Percentiles rank a stretch among this genome's conserved stretches.
Evolutionary conservation across 495 filamentous ascomycete species (phyloP).

Genomic region (Haplographium delicatum): DNA sequence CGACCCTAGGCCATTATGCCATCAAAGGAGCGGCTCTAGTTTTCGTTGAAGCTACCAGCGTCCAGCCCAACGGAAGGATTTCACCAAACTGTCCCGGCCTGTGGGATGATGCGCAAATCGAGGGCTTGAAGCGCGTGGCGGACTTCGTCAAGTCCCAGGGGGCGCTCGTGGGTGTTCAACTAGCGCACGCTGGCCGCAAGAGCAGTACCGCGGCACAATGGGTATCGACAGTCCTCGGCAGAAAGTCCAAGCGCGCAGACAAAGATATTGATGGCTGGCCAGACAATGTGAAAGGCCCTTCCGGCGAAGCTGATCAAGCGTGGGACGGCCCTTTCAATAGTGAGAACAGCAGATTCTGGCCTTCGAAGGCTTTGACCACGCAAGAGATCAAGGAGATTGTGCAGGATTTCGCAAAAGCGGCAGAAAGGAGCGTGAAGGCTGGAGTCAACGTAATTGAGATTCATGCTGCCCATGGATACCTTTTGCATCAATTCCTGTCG

Average conservation of each 20-base stretch:
- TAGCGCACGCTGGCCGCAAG: conserved; percentile 76
- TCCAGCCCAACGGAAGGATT: conserved; percentile 69
- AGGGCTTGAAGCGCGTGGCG: conserved; percentile 50
- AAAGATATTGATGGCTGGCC: too few species aligned
- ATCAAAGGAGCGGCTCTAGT: conserved; percentile 62
- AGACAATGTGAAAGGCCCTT: conserved; percentile 50
- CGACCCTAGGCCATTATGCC: conserved; percentile 49
- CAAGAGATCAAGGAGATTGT: conserved; percentile 61
- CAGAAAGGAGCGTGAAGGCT: conserved; percentile 54
- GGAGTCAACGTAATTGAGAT: conserved; percentile 68
- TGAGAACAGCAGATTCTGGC: conserved; percentile 31
- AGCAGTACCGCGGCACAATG: conserved; percentile 64
- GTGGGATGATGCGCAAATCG: conserved; percentile 71
- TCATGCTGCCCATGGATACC: conserved; percentile 59
- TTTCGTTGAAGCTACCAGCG: conserved; percentile 70
- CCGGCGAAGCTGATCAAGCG: too few species aligned
- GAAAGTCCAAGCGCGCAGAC: too few species aligned
- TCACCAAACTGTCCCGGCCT: conserved; percentile 66
- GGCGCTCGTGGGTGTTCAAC: conserved; percentile 68
- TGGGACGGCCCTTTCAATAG: conserved; percentile 46
- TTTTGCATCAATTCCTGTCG: conserved; percentile 57
- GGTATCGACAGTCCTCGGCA: too few species aligned
- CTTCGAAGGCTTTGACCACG: conserved; percentile 50
- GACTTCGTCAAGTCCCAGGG: conserved; percentile 67
- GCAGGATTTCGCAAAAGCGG: conserved; percentile 55